Evolutionary conservation across 306 rosid genomes (phyloP), one percentile per base, ranked within the genome.

Genomic region (Hippophae rhamnoides): DNA sequence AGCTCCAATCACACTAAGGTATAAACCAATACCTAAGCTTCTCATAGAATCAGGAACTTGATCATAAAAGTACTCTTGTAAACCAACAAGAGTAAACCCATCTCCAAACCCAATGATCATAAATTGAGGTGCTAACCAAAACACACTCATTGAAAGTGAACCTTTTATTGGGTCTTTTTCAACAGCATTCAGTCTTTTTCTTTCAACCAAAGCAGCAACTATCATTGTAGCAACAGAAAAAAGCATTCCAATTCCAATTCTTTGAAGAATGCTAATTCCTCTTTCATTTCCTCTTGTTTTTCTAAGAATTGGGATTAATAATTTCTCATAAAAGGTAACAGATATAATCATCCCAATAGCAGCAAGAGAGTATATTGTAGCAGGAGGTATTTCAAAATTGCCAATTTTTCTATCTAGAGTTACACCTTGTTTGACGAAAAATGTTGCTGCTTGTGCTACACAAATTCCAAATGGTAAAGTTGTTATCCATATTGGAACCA

Each of bases 21-120:
- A 92, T 26, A 90, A 72, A 1, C 95, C 96, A 56, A 90, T 81
- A 10, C 96, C 98, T 14, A 90, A 52, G 62, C 96, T 90, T 57
- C 98, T 78, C 98, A 90, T 90, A 2, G 98, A 83, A 7, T 90
- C 98, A 0, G 98, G 98, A 43, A 83, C 98, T 73, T 90, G 98
- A 50, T 83, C 96, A 40, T 87, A 90, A 41, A 87, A 90, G 25
- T 87, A 85, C 65, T 90, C 98, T 48, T 90, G 98, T 63, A 87
- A 69, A 0, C 98, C 98, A 14, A 87, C 96, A 2, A 90, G 74
- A 1, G 92, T 58, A 12, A 87, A 85, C 6, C 95, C 99, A 43
- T 92, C 99, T 13, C 95, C 99, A n/a, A 88, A 65, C 7, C 99
- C 99, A 27, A 92, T 71, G 41, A 92, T 85, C 8, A 84, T 14